Evolutionary conservation across 768 basidiomycete genomes (phyloP).

Genomic region (Hericium alpestre): DNA sequence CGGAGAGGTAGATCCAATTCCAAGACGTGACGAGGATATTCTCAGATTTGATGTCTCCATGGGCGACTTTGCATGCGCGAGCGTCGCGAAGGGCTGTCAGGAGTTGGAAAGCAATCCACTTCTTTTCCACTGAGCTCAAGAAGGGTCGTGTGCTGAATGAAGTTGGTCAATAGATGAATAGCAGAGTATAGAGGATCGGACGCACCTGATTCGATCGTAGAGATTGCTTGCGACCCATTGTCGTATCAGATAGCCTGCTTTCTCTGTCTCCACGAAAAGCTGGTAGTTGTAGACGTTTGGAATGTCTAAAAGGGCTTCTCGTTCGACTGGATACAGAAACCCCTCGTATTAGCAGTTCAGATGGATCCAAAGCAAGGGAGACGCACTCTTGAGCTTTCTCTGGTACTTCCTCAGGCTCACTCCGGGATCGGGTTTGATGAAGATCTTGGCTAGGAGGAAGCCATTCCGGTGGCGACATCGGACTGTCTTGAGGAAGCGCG

Average conservation of each 20-base stretch:
- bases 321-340: constrained; percentile 48
- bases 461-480: constrained; percentile 79
- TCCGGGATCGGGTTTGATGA: constrained; percentile 87
- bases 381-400: constrained; percentile 64
- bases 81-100: constrained; percentile 77
- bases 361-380: neutral
- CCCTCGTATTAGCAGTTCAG: neutral
- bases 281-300: constrained; percentile 87
- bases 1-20: constrained; percentile 91
- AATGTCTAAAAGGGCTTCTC: constrained; percentile 75
- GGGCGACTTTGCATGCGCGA: constrained; percentile 77
- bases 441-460: constrained; percentile 84
- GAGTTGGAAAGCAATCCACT: constrained; percentile 94
- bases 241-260: constrained; percentile 87
- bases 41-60: constrained; percentile 96
- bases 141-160: constrained; percentile 85
- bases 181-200: neutral
- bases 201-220: constrained; percentile 94
- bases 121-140: constrained; percentile 84
- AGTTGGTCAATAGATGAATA: neutral
- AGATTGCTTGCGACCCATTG: constrained; percentile 93
- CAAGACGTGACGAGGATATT: constrained; percentile 95
- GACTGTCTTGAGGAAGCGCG: constrained; percentile 71
- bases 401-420: constrained; percentile 67
- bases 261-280: constrained; percentile 86